Percentiles rank a stretch among this genome's conserved stretches.
Evolutionary conservation across 306 rosid species (phyloP).

Genomic region (Rosa lucieae): DNA sequence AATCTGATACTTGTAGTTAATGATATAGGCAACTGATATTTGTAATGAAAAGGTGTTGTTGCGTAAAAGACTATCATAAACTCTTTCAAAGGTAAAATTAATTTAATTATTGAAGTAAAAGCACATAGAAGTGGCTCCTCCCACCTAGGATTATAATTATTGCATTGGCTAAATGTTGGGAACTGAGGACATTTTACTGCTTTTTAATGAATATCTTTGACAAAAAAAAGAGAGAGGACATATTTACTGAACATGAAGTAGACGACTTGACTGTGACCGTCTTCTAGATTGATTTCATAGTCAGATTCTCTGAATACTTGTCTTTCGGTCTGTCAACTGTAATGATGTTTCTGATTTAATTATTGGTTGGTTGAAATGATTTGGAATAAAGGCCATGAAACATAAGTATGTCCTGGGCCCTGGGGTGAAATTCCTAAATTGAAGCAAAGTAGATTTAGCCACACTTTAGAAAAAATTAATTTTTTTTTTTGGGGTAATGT

Average conservation of each 20-base stretch:
- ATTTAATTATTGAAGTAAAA: not conserved
- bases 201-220: too few relatives aligned
- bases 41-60: not conserved
- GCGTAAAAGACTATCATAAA: not conserved
- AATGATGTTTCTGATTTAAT: not conserved
- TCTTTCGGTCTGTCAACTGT: constrained; percentile 4
- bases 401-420: too few relatives aligned
- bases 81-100: not conserved
- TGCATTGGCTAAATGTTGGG: not conserved
- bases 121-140: not conserved
- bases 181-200: not conserved
- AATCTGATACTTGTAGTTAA: too few relatives aligned
- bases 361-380: not conserved
- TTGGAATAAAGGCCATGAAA: not conserved
- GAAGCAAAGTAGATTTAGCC: not conserved
- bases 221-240: too few relatives aligned
- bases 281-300: not conserved
- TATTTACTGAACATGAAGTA: not conserved
- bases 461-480: too few relatives aligned
- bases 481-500: too few relatives aligned
- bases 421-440: not conserved
- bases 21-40: too few relatives aligned
- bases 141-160: not conserved
- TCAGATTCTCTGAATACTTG: not conserved
- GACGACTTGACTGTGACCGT: not conserved